phyloP scores from a whole-genome alignment of 2,329 filamentous ascomycete genomes.

The Trichoderma gracile region DNA sequence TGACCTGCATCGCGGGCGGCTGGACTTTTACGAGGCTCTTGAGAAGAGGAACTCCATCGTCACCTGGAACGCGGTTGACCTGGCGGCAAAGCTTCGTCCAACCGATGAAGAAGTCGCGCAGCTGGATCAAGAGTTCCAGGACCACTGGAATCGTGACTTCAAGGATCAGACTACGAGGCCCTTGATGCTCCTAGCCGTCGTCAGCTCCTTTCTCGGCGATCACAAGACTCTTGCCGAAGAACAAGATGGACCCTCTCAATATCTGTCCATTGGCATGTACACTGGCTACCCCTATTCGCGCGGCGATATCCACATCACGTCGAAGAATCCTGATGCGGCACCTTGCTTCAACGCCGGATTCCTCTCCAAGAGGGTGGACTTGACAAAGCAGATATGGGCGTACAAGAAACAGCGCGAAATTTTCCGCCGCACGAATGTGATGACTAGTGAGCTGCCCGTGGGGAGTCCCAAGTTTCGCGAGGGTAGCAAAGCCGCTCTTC shows the following conservation, averaged over 20 bases:
- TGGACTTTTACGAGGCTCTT: conserved; percentile 41
- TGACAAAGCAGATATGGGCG: conserved; percentile 60
- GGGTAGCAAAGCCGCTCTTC: conserved; percentile 42
- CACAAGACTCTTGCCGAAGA: conserved; percentile 7
- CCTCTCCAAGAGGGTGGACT: conserved; percentile 48
- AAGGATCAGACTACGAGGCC: conserved; percentile 46
- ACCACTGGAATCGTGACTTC: conserved; percentile 59
- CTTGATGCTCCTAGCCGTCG: conserved; percentile 45
- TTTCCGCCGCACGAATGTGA: conserved; percentile 55
- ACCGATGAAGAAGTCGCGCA: conserved; percentile 52
- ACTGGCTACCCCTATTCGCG: conserved; percentile 62
- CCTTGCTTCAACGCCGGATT: conserved; percentile 59
- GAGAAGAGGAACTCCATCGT: conserved; percentile 51
- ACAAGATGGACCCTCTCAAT: conserved; percentile 41
- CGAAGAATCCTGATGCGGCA: conserved; percentile 42
- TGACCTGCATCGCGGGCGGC: conserved; percentile 49
- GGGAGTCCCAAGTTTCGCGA: conserved; percentile 47
- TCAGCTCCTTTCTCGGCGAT: conserved; percentile 35
- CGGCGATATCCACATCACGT: conserved; percentile 60
- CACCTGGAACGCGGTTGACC: conserved; percentile 60
- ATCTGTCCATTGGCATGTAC: conserved; percentile 53
- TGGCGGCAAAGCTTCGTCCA: conserved; percentile 57
- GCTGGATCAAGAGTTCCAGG: conserved; percentile 55
- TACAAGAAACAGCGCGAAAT: conserved; percentile 66
- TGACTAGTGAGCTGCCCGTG: conserved; percentile 46